Conservation (phyloP, 2,329 filamentous ascomycete species). For the Pseudogymnoascus pannorum region DNA sequence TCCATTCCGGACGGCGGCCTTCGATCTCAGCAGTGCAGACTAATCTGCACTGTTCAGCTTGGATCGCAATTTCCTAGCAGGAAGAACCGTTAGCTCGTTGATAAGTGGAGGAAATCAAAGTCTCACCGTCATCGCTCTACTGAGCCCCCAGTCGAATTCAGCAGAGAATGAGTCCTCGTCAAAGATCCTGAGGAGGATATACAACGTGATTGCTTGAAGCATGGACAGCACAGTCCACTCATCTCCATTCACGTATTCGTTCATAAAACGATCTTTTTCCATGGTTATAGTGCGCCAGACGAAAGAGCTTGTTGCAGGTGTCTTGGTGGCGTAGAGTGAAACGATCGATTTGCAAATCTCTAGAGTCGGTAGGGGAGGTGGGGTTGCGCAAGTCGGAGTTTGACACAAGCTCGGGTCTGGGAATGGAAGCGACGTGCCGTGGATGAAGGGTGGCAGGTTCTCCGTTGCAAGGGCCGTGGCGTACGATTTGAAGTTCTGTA, state of each 20-base stretch:
- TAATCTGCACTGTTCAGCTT: constrained; percentile 12
- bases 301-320: constrained; percentile 17
- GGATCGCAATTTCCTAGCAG: constrained; percentile 11
- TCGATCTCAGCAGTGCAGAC: constrained; percentile 16
- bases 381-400: neutral
- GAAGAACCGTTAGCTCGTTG: constrained; percentile 11
- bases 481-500: constrained; percentile 16
- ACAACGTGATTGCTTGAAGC: constrained; percentile 17
- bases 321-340: constrained; percentile 15
- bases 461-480: constrained; percentile 12
- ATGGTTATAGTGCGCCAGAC: constrained; percentile 17
- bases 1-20: constrained; percentile 16
- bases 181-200: constrained; percentile 18
- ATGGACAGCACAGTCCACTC: constrained; percentile 17
- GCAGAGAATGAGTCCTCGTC: constrained; percentile 16
- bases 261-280: constrained; percentile 19
- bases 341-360: constrained; percentile 19
- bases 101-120: constrained; percentile 3
- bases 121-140: constrained; percentile 17
- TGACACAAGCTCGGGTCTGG: constrained; percentile 11
- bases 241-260: constrained; percentile 12
- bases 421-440: constrained; percentile 13
- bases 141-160: constrained; percentile 17
- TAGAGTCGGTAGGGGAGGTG: constrained; percentile 11
- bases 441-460: constrained; percentile 10